These are phyloP conservation scores for Aspergillus ibericus DNA, from an alignment of 2,329 filamentous ascomycete genomes.

Conservation along the genomic window DNA sequence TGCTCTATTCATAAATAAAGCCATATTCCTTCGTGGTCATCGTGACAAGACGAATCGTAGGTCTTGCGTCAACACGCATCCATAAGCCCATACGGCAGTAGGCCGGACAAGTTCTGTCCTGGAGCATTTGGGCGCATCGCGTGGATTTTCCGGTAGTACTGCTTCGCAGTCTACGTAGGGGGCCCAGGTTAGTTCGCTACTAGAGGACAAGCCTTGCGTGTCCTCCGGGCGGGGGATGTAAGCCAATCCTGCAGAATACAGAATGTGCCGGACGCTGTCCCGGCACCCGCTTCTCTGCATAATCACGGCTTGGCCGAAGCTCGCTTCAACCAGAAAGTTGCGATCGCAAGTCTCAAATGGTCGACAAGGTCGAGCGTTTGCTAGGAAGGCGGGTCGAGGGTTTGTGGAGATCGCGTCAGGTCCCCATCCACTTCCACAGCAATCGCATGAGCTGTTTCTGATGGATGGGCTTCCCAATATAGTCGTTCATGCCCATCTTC, in stretches of 20 bases:
- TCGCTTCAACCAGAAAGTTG: background rate
- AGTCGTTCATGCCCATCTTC: slow-evolving; percentile 57
- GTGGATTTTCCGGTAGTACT: background rate
- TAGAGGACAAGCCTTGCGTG: background rate
- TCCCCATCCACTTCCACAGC: slow-evolving; percentile 41
- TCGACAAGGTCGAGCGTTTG: background rate
- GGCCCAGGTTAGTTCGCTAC: background rate
- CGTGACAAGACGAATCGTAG: background rate
- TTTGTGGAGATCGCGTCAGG: background rate
- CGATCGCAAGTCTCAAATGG: background rate
- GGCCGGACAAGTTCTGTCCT: background rate
- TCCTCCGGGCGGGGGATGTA: background rate
- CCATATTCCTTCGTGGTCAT: background rate
- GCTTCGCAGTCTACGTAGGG: background rate
- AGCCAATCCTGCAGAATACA: background rate
- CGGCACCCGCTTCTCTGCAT: background rate
- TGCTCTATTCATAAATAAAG: background rate
- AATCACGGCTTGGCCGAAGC: background rate
- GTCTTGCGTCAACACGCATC: background rate
- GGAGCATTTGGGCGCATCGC: background rate
- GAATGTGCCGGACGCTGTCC: background rate
- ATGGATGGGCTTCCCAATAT: slow-evolving; percentile 57
- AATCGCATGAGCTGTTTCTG: slow-evolving; percentile 49
- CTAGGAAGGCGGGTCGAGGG: background rate
- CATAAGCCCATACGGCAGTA: background rate